Evolutionary conservation across 2,329 filamentous ascomycete species (phyloP).

Genomic region (Fusarium longipes): DNA sequence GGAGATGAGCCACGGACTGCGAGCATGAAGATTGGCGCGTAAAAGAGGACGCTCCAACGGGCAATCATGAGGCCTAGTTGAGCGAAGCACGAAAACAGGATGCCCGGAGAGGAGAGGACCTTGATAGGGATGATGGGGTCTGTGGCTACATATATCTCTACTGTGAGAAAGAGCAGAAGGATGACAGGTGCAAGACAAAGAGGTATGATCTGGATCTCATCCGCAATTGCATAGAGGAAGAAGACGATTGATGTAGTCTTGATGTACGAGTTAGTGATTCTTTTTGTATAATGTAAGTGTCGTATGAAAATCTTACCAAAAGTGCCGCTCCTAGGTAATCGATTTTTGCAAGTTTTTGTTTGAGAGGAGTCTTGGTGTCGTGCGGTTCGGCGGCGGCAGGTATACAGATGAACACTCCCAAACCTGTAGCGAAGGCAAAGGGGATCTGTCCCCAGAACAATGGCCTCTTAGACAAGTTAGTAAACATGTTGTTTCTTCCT

Average conservation of each 20-base stretch:
- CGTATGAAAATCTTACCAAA: conserved; percentile 61
- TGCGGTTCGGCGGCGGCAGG: conserved; percentile 54
- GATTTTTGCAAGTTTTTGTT: conserved; percentile 70
- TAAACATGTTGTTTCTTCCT: background rate
- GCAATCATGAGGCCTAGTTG: conserved; percentile 84
- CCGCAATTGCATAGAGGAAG: conserved; percentile 77
- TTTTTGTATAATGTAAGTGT: background rate
- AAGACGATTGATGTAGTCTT: conserved; percentile 74
- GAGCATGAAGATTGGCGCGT: conserved; percentile 81
- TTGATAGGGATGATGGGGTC: conserved; percentile 81
- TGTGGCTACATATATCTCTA: conserved; percentile 71
- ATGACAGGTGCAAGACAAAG: conserved; percentile 68
- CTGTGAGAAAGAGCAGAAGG: conserved; percentile 66
- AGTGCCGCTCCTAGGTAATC: conserved; percentile 79
- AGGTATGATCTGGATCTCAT: conserved; percentile 68
- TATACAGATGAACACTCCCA: conserved; percentile 73
- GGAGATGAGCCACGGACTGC: conserved; percentile 77
- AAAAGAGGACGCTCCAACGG: conserved; percentile 84
- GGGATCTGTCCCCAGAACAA: conserved; percentile 81
- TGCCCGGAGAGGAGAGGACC: conserved; percentile 75
- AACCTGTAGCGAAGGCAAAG: conserved; percentile 68
- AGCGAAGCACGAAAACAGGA: conserved; percentile 77
- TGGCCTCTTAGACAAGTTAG: conserved; percentile 62
- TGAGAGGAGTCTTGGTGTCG: conserved; percentile 48
- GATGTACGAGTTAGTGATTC: conserved; percentile 6